Base-by-base conservation (phyloP, 1,284 basidiomycete genomes). In the Ceratorhiza oryzae-sativae region DNA sequence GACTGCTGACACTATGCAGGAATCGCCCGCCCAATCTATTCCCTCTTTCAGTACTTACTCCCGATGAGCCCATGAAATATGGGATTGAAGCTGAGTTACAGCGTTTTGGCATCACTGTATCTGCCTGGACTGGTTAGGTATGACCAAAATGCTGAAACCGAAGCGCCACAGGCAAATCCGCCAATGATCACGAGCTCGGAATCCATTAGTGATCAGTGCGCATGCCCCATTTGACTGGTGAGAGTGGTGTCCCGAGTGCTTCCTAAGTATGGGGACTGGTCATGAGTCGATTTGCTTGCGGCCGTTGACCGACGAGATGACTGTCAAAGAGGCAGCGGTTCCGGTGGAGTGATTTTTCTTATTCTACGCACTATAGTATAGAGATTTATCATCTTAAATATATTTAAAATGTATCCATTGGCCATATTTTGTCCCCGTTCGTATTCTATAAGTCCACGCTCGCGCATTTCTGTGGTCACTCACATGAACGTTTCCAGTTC, bases 1-100 rank as follows among this genome's bases (percentile, higher is more conserved):
- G 62, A 72, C 20, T 74, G 73, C 36, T 72, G 73, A 71, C 34
- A 25, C n/a, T 71, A 74, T 48, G 65, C 60, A 15, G 61, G 61
- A 3, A 46, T 63, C 25, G 32, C 27, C 32, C 45, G 4, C 48
- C 46, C 12, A 25, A 59, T 18, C 36, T 32, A 8, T 39, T 34
- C 23, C 34, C 36, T 41, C 18, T 36, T 41, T 3, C 32, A 3
- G 18, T 18, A 3, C 25, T 30, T 13, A 15, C 10, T 12, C 51
- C 51, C 25, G 18, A 18, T 13, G 27, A 32, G 18, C 30, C 51
- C 3, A 30, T 34, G 3, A n/a, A 6, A 13, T 6, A 6, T 39
- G 36, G 13, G 36, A 6, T 39, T 39, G 8, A 39, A 13, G 36
- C 36, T 6, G 63, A 48, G 23, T 32, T 20, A n/a, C 39, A 48